Conservation (phyloP, 768 basidiomycete species). For the Agaricus sinodeliciosus region DNA sequence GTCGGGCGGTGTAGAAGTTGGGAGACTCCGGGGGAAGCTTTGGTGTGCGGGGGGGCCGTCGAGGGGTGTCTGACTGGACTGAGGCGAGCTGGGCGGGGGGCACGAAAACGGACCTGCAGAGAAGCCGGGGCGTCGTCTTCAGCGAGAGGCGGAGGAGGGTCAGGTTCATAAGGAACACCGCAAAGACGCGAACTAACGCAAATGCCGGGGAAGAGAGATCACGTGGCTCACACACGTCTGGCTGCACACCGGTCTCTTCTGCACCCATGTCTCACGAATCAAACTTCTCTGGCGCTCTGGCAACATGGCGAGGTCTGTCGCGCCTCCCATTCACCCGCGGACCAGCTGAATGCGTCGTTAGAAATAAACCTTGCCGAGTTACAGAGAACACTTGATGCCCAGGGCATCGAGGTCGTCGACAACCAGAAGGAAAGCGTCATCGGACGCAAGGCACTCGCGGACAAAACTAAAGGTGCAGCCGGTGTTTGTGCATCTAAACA, state of each 20-base stretch:
- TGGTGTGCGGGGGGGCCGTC: neutral
- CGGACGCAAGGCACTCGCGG: constrained; percentile 89
- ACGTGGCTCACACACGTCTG: constrained; percentile 13
- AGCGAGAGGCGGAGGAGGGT: constrained; percentile 19
- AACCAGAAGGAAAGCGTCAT: constrained; percentile 97
- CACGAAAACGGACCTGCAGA: constrained; percentile 5
- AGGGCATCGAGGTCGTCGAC: constrained; percentile 94
- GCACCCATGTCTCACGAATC: constrained; percentile 41
- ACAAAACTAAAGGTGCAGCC: constrained; percentile 88
- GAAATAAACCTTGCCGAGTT: constrained; percentile 86
- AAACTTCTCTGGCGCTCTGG: constrained; percentile 89
- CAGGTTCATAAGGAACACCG: constrained; percentile 12
- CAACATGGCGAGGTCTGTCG: constrained; percentile 83
- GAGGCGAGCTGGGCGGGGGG: constrained; percentile 12
- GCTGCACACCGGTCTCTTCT: constrained; percentile 1
- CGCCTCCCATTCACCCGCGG: neutral
- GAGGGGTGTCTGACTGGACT: constrained; percentile 2
- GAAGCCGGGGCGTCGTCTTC: neutral
- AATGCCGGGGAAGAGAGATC: constrained; percentile 8
- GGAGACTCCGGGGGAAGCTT: constrained; percentile 53
- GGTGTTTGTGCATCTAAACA: neutral
- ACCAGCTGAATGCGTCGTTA: constrained; percentile 20
- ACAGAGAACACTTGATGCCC: constrained; percentile 88
- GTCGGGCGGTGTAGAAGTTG: constrained; percentile 78
- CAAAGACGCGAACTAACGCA: neutral